phyloP scores from a whole-genome alignment of 441 rosid species.

The Brassica hybrid region DNA sequence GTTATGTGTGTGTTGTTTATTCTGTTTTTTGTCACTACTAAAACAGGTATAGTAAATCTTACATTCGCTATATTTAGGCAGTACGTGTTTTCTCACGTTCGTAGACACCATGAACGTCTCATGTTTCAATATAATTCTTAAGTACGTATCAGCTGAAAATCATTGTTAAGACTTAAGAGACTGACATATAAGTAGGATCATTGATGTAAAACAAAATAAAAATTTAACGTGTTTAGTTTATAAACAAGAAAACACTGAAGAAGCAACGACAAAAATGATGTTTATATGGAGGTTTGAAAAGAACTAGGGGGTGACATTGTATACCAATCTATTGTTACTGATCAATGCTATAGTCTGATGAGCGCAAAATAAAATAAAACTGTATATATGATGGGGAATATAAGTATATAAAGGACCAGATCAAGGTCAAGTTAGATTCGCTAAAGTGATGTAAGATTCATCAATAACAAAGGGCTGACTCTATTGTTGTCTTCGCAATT shows the following conservation, averaged over 20 bases:
- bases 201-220: not conserved
- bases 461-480: conserved; percentile 26
- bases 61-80: not conserved
- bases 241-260: not conserved
- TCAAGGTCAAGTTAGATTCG: conserved; percentile 30
- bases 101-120: not conserved
- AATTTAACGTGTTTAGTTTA: not conserved
- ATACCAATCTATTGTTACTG: not conserved
- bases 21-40: not conserved
- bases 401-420: conserved; percentile 33
- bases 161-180: not conserved
- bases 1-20: not conserved
- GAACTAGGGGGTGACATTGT: not conserved
- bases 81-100: not conserved
- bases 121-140: not conserved
- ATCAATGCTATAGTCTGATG: conserved; percentile 5
- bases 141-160: not conserved
- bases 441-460: conserved; percentile 33
- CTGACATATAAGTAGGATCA: not conserved
- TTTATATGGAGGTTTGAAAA: conserved; percentile 12
- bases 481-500: conserved; percentile 23
- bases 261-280: not conserved
- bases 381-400: conserved; percentile 27
- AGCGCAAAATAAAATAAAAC: not conserved
- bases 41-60: not conserved